Evolutionary conservation across 2,329 filamentous ascomycete genomes (phyloP).

Genomic region (Fusarium vanettenii): DNA sequence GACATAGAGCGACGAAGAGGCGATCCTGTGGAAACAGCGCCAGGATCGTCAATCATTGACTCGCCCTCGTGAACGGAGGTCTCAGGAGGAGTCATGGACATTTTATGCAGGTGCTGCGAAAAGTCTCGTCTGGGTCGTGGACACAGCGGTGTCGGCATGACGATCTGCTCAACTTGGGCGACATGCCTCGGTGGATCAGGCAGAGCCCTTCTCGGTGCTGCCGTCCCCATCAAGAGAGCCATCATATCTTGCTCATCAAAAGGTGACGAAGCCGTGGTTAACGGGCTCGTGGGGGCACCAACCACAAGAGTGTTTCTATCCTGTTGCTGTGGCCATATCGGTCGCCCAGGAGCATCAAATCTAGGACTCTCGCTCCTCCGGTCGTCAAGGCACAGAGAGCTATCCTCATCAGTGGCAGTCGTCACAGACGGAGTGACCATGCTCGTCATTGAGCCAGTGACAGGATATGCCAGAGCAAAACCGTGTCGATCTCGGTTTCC

Average conservation of each 20-base stretch:
- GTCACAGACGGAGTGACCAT: constrained; percentile 42
- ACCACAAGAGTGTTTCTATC: constrained; percentile 27
- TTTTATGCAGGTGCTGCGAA: constrained; percentile 34
- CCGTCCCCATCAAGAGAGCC: constrained; percentile 43
- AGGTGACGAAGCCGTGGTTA: constrained; percentile 45
- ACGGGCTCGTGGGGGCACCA: constrained; percentile 18
- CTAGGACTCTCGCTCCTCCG: constrained; percentile 24
- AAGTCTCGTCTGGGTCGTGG: constrained; percentile 37
- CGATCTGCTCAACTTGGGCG: constrained; percentile 42
- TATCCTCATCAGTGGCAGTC: constrained; percentile 29
- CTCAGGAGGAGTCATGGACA: constrained; percentile 35
- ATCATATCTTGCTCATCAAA: constrained; percentile 51
- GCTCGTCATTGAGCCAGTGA: constrained; percentile 39
- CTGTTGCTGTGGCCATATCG: background rate
- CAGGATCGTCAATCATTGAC: constrained; percentile 15
- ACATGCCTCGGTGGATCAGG: constrained; percentile 46
- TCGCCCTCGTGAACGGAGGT: constrained; percentile 44
- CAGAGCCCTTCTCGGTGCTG: constrained; percentile 40
- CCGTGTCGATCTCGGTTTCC: constrained; percentile 23
- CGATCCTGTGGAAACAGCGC: constrained; percentile 36
- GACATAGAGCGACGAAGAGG: constrained; percentile 35
- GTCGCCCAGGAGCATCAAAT: constrained; percentile 10
- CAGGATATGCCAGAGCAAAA: constrained; percentile 35
- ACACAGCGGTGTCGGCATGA: constrained; percentile 44
- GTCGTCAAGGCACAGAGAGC: constrained; percentile 12